Base-by-base conservation (phyloP, 2,329 filamentous ascomycete species). In the Nemania bipapillata region DNA sequence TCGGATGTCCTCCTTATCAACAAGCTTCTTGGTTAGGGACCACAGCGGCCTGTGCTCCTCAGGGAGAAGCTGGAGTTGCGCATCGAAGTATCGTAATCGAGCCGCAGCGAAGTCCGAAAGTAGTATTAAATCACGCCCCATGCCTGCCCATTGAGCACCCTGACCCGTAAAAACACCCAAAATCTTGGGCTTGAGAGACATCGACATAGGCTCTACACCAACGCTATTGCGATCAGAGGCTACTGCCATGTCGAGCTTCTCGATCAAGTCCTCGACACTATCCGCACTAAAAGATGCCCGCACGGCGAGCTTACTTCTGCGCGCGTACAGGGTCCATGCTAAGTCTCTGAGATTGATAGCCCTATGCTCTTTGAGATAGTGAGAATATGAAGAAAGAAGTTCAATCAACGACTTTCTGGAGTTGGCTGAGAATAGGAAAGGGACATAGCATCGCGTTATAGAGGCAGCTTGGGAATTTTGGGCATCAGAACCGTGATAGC, bases 31-130 rank as follows among this genome's bases (percentile, higher is more conserved):
- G 17, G 42, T 22, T 6, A 79, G 49, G 0, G 65, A 66, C 77
- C 78, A 80, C 0, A 53, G 20, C 6, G 73, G 79, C 9, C 73
- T 70, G 47, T 77, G 70, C 42, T 76, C 67, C 60, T 73, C n/a
- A 32, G 71, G 62, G 6, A 72, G 57, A 35, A 15, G 65, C 0
- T 32, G 52, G 47, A 77, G 67, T 20, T 69, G 69, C 6, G 72
- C 47, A 1, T 78, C 74, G 5, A 80, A 70, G 4, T 50, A 53
- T 8, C n/a, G 4, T 12, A 74, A 59, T 8, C 24, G 56, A 17
- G 55, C n/a, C 3, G 24, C 35, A 4, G 53, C 68, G 8, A 58
- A 54, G 1, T 55, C 35, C 8, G 64, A 70, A 1, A 30, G 15
- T 3, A 32, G 20, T 12, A 74, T 50, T 9, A 78, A 63, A n/a